Evolutionary conservation across 345 rosid genomes (phyloP), one percentile per base, ranked within the genome.

Genomic region (Sapria himalayana): DNA sequence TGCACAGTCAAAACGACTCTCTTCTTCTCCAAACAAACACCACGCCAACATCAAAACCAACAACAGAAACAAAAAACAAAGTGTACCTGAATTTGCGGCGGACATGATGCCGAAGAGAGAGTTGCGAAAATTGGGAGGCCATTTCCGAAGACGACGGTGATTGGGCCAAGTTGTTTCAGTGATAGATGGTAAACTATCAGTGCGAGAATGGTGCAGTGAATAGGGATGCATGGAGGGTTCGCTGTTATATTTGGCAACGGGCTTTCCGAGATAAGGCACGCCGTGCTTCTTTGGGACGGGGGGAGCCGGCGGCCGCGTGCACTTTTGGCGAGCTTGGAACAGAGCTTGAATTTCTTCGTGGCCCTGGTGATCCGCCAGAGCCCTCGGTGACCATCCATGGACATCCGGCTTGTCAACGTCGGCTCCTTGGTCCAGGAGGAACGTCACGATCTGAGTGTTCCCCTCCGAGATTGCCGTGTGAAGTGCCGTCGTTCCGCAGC

Each of bases 61-160:
- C 7, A 11, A 9, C 2, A 11, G n/a, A 4, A 39, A 37, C 4
- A 4, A 5, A 39, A 17, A 3, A 24, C 8, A 19, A 22, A 7
- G 23, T 50, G 50, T 39, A 74, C 82, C 80, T 1, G 70, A 33
- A 47, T 48, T 69, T 19, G 80, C 81, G 37, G 74, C 91, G 33
- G 92, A 69, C 54, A 85, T 62, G 20, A 85, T 33, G 23, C 86
- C 96, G 16, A 85, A 70, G 37, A 85, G 71, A 1, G 96, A 77
- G 49, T 85, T 81, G 16, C 49, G 56, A 44, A 57, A 85, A 45
- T 54, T 65, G 51, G 57, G 50, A 1, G 58, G 52, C n/a, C n/a
- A n/a, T 27, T 62, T 73, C 19, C 79, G 60, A 20, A 81, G 64
- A 14, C 32, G 56, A 10, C 42, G 54, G 48, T 36, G 48, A 9